Percentiles rank a stretch among this genome's conserved stretches.
These are phyloP conservation scores for Penicillium goetzii DNA, from an alignment of 495 filamentous ascomycete genomes.

Conservation along the genomic window DNA sequence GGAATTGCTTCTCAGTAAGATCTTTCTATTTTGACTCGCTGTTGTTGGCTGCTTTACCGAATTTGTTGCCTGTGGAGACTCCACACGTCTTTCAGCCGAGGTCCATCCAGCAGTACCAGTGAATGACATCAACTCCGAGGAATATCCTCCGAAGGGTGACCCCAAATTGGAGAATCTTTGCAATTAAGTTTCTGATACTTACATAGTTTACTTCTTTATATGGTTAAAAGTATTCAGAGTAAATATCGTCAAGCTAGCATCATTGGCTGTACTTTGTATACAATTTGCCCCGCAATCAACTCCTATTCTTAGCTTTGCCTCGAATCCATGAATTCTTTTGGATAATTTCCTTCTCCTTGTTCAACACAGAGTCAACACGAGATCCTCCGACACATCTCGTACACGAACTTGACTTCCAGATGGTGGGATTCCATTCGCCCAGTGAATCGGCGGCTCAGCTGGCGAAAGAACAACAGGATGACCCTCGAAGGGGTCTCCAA, in stretches of 20 bases:
- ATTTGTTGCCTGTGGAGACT: background rate
- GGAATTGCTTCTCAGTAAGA: background rate
- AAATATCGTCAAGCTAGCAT: background rate
- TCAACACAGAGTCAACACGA: constrained; percentile 43
- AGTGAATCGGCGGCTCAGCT: constrained; percentile 46
- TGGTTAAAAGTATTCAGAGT: background rate
- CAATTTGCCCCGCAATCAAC: background rate
- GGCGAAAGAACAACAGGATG: constrained; percentile 44
- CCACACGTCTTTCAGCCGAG: constrained; percentile 17
- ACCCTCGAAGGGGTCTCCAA: constrained; percentile 59
- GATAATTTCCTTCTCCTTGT: background rate
- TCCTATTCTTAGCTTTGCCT: background rate
- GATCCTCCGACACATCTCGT: constrained; percentile 36
- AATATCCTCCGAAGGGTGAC: background rate
- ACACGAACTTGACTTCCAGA: constrained; percentile 54
- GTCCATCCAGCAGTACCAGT: background rate
- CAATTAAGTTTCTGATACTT: background rate
- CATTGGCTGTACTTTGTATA: background rate
- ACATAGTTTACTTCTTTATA: background rate
- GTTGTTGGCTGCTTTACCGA: background rate
- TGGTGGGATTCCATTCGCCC: constrained; percentile 54
- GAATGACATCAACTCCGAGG: constrained; percentile 11
- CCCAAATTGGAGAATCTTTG: background rate
- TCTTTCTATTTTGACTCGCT: background rate
- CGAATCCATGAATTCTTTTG: background rate